phyloP scores from a whole-genome alignment of 805 yeast species.

The Nadsonia fulvescens region DNA sequence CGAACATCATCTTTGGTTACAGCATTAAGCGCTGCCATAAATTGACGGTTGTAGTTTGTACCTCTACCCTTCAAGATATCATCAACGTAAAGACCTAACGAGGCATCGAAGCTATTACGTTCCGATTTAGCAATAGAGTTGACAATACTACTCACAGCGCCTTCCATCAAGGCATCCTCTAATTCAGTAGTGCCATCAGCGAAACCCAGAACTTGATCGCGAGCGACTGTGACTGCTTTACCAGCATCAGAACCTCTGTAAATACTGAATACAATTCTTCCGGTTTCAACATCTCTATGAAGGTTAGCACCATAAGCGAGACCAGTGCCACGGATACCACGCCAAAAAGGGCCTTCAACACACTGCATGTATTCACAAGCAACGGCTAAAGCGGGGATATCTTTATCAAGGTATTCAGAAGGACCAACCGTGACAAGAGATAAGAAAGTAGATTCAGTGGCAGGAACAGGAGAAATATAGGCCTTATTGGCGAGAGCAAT shows the following conservation, averaged over 20 bases:
- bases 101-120: constrained; percentile 47
- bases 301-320: constrained; percentile 77
- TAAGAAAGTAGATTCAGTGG: constrained; percentile 67
- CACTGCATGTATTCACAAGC: constrained; percentile 64
- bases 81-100: constrained; percentile 47
- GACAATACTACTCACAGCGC: constrained; percentile 62
- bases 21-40: constrained; percentile 33
- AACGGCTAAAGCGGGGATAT: constrained; percentile 50
- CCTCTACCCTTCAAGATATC: constrained; percentile 54
- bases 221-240: constrained; percentile 29
- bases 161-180: constrained; percentile 43
- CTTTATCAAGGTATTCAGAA: constrained; percentile 32
- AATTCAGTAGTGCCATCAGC: constrained; percentile 38
- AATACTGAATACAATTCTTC: constrained; percentile 45
- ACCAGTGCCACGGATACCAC: constrained; percentile 88
- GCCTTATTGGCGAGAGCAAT: constrained; percentile 33
- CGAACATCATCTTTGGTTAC: constrained; percentile 32
- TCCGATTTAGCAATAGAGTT: constrained; percentile 52
- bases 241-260: constrained; percentile 74
- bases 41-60: constrained; percentile 35
- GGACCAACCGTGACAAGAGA: constrained; percentile 44
- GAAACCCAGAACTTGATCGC: constrained; percentile 43
- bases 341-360: constrained; percentile 95
- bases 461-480: constrained; percentile 52
- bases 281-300: constrained; percentile 40